Conservation (phyloP, 352 stramenopile species). For the Phytophthora macrochlamydospora region DNA sequence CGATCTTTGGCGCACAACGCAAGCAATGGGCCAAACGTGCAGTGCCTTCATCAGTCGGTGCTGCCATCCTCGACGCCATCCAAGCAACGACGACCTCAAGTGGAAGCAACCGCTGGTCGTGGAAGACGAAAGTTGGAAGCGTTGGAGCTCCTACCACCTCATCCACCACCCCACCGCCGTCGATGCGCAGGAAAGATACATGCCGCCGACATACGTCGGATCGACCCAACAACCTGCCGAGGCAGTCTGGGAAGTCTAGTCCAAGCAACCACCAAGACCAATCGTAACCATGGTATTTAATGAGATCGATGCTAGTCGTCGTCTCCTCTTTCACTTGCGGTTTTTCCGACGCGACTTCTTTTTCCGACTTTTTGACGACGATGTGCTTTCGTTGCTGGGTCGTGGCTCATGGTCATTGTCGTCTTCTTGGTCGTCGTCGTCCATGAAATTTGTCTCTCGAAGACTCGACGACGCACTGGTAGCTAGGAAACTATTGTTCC, state of each 20-base stretch:
- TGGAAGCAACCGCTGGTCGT: slow-evolving; percentile 68
- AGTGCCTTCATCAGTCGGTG: slow-evolving; percentile 20
- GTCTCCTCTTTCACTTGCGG: slow-evolving; percentile 9
- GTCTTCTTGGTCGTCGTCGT: slow-evolving; percentile 21
- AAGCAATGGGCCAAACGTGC: slow-evolving; percentile 31
- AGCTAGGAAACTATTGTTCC: slow-evolving; percentile 23
- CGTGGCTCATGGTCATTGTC: too few species aligned
- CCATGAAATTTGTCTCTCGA: slow-evolving; percentile 21
- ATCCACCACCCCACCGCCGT: slow-evolving; percentile 51
- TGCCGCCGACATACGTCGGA: slow-evolving; percentile 59
- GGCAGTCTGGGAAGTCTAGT: slow-evolving; percentile 78
- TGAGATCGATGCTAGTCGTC: background rate
- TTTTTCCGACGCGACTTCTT: slow-evolving; percentile 28
- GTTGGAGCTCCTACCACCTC: slow-evolving; percentile 78
- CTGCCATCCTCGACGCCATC: slow-evolving; percentile 22
- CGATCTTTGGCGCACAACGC: background rate
- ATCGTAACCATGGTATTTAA: slow-evolving; percentile 8
- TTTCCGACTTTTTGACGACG: background rate
- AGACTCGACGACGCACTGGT: slow-evolving; percentile 12
- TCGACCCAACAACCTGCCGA: slow-evolving; percentile 48
- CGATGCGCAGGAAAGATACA: slow-evolving; percentile 45
- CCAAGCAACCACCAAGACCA: background rate
- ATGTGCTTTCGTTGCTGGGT: slow-evolving; percentile 17
- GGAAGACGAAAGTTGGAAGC: slow-evolving; percentile 86
- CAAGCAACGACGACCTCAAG: slow-evolving; percentile 10